Evolutionary conservation across 2,329 filamentous ascomycete genomes (phyloP).

Genomic region (Colletotrichum sp.): DNA sequence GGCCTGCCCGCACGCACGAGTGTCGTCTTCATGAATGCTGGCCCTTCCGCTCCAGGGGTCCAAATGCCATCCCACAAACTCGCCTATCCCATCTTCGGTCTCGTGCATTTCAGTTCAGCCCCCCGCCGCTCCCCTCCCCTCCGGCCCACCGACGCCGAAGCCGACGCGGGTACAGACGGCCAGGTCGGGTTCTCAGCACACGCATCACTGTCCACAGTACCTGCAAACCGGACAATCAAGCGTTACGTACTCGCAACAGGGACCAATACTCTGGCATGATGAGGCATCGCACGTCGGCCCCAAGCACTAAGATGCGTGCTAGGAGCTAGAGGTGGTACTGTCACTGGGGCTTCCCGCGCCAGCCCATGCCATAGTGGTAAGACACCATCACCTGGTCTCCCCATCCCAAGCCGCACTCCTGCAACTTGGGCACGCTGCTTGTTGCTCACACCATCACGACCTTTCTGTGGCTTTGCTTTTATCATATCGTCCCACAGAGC

Average conservation of each 20-base stretch:
- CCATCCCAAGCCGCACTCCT: not conserved
- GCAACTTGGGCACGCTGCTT: not conserved
- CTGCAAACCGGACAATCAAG: not conserved
- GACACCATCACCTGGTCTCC: conserved; percentile 18
- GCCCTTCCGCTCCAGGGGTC: not conserved
- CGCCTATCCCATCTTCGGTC: conserved; percentile 9
- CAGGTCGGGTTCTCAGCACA: not conserved
- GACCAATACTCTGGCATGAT: not conserved
- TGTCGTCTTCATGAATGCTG: not conserved
- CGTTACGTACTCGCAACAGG: not conserved
- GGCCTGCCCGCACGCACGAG: not conserved
- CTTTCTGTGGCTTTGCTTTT: not conserved
- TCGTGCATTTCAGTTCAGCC: not conserved
- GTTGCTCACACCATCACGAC: not conserved
- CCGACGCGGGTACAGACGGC: not conserved
- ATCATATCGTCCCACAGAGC: not conserved
- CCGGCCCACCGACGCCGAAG: not conserved
- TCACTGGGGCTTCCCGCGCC: conserved; percentile 1
- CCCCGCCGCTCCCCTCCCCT: not conserved
- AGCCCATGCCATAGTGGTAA: conserved; percentile 3
- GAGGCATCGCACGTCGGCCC: not conserved
- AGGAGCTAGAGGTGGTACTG: not conserved
- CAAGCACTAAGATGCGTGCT: not conserved
- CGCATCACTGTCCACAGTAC: not conserved
- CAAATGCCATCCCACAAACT: conserved; percentile 11